These are phyloP conservation scores for Euphrasia arctica DNA, from an alignment of 305 asterid genomes.

Conservation along the genomic window DNA sequence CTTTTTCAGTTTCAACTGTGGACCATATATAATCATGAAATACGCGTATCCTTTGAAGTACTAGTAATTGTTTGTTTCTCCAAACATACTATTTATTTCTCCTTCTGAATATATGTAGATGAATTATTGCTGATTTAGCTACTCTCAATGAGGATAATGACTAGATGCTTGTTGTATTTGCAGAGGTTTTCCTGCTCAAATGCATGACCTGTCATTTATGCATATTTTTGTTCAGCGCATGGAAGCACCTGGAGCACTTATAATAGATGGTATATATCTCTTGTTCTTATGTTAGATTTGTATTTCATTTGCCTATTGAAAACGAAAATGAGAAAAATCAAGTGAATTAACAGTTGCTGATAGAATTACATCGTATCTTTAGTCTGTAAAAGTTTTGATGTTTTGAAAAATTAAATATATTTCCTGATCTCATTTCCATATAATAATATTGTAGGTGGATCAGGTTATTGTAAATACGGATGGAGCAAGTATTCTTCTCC, in stretches of 20 bases:
- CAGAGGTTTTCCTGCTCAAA: constrained; percentile 72
- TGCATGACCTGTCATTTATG: constrained; percentile 79
- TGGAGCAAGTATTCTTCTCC: constrained; percentile 95
- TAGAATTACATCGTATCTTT: background rate
- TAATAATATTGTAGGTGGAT: constrained; percentile 61
- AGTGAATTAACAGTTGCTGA: constrained; percentile 16
- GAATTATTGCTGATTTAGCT: constrained; percentile 12
- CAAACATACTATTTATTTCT: background rate
- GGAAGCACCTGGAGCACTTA: constrained; percentile 80
- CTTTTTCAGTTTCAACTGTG: background rate
- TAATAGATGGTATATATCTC: constrained; percentile 72
- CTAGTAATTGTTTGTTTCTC: constrained; percentile 6
- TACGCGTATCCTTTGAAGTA: background rate
- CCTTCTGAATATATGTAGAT: constrained; percentile 8
- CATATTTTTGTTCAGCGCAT: constrained; percentile 77
- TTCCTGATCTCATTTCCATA: constrained; percentile 13
- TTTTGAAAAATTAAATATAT: too few species aligned
- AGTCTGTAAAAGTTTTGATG: background rate
- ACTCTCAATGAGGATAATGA: constrained; percentile 2
- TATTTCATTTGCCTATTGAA: constrained; percentile 5
- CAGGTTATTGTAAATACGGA: constrained; percentile 96
- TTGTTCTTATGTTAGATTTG: constrained; percentile 3
- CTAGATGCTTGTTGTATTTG: constrained; percentile 27
- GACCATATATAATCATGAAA: background rate
- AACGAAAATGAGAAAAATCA: constrained; percentile 10